Evolutionary conservation across 2,329 filamentous ascomycete species (phyloP).

Genomic region (Sphaerulina musiva): DNA sequence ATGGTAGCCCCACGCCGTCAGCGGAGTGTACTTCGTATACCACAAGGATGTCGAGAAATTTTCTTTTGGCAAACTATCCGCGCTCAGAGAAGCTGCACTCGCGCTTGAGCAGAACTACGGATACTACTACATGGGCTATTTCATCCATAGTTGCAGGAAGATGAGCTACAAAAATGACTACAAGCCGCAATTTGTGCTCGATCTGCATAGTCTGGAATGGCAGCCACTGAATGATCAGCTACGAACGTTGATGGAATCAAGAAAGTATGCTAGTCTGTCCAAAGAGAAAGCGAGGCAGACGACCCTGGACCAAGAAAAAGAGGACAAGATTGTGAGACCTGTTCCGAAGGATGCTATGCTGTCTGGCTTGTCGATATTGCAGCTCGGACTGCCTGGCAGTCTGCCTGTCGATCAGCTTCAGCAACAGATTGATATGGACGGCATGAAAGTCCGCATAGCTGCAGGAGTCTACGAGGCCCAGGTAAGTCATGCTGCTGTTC

Average conservation of each 20-base stretch:
- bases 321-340: slow-evolving; percentile 15
- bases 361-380: slow-evolving; percentile 49
- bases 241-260: slow-evolving; percentile 44
- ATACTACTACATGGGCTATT: slow-evolving; percentile 67
- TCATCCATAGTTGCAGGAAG: slow-evolving; percentile 73
- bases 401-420: slow-evolving; percentile 50
- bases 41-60: slow-evolving; percentile 65
- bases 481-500: background rate
- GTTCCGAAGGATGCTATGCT: slow-evolving; percentile 27
- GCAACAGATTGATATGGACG: slow-evolving; percentile 50
- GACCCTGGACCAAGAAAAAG: too few relatives aligned
- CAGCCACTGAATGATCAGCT: slow-evolving; percentile 30
- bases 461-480: slow-evolving; percentile 3
- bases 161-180: slow-evolving; percentile 84
- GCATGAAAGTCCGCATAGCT: slow-evolving; percentile 49
- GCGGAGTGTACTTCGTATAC: slow-evolving; percentile 78
- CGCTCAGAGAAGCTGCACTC: slow-evolving; percentile 64
- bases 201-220: slow-evolving; percentile 47
- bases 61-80: slow-evolving; percentile 68
- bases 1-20: slow-evolving; percentile 59
- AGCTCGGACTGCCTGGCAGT: slow-evolving; percentile 61
- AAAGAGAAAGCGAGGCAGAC: slow-evolving; percentile 29
- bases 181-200: slow-evolving; percentile 64
- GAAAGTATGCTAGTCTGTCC: slow-evolving; percentile 48
- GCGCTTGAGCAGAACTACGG: slow-evolving; percentile 62